A percentile compares a stretch with the other conserved stretches of the same genome.
These are phyloP conservation scores for Penicillium fimorum DNA, from an alignment of 495 filamentous ascomycete species.

Conservation along the genomic window DNA sequence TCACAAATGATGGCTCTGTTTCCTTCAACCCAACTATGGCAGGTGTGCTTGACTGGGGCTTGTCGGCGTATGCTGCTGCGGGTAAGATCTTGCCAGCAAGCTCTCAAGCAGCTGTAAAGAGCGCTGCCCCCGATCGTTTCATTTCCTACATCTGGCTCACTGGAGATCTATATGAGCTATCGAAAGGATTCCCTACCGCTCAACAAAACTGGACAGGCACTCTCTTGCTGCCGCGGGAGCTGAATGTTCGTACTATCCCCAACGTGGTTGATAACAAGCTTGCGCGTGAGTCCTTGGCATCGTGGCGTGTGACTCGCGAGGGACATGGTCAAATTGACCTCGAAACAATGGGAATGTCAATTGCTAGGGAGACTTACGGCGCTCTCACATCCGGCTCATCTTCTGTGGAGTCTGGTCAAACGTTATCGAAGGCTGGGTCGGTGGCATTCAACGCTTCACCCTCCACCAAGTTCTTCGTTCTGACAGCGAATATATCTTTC, in stretches of 20 bases:
- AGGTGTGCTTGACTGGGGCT: slow-evolving; percentile 26
- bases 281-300: slow-evolving; percentile 13
- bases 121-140: slow-evolving; percentile 21
- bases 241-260: slow-evolving; percentile 12
- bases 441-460: slow-evolving; percentile 19
- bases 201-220: slow-evolving; percentile 22
- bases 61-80: slow-evolving; percentile 20
- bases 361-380: slow-evolving; percentile 20
- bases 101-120: slow-evolving; percentile 15
- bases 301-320: slow-evolving; percentile 16
- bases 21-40: slow-evolving; percentile 23
- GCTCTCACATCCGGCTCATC: slow-evolving; percentile 10
- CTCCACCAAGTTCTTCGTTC: slow-evolving; percentile 14
- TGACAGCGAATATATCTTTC: slow-evolving; percentile 18
- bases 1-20: slow-evolving; percentile 7
- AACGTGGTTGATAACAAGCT: slow-evolving; percentile 23
- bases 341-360: slow-evolving; percentile 21
- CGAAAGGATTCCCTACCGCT: slow-evolving; percentile 14
- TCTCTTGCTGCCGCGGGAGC: slow-evolving; percentile 22
- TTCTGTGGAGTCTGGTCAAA: slow-evolving; percentile 8
- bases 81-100: slow-evolving; percentile 19
- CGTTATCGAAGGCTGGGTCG: background rate
- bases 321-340: slow-evolving; percentile 8
- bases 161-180: slow-evolving; percentile 17
- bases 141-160: slow-evolving; percentile 24